phyloP scores from a whole-genome alignment of 371 early-diverging fungal species.

The Fennellomyces sp. region DNA sequence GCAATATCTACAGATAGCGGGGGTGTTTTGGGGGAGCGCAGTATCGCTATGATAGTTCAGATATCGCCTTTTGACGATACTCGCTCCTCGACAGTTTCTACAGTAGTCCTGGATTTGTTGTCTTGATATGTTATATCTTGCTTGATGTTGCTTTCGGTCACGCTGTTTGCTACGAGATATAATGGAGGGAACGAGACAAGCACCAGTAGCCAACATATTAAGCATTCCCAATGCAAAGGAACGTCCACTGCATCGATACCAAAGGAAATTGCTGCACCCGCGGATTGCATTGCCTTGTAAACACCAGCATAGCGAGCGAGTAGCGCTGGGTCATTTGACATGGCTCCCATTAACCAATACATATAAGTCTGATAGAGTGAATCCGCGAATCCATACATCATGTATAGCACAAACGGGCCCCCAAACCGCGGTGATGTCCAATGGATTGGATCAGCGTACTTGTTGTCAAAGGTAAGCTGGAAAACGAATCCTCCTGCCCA shows the following conservation, averaged over 20 bases:
- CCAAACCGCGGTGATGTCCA: conserved; percentile 34
- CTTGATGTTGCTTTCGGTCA: conserved; percentile 24
- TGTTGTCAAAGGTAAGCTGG: conserved; percentile 51
- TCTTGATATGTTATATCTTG: no score
- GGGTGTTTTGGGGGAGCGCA: no score
- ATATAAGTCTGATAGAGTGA: conserved; percentile 72
- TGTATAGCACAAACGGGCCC: conserved; percentile 66
- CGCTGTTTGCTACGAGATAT: conserved; percentile 24
- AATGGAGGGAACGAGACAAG: conserved; percentile 39
- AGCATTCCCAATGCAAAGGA: conserved; percentile 32
- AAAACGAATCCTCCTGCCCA: conserved; percentile 68
- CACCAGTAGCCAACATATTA: conserved; percentile 39
- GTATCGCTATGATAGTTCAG: no score
- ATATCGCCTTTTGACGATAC: no score
- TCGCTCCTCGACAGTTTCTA: no score
- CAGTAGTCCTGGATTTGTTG: no score
- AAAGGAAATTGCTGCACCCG: conserved; percentile 41
- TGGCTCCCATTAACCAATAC: conserved; percentile 82
- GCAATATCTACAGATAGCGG: no score
- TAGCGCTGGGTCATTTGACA: conserved; percentile 68
- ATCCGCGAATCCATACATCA: conserved; percentile 69
- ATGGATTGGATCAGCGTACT: conserved; percentile 24
- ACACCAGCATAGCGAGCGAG: conserved; percentile 78
- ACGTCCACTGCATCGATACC: conserved; percentile 39
- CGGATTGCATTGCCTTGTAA: conserved; percentile 70